Evolutionary conservation across 768 basidiomycete species (phyloP), one percentile per base, ranked within the genome.

Genomic region (Pisolithus sp.): DNA sequence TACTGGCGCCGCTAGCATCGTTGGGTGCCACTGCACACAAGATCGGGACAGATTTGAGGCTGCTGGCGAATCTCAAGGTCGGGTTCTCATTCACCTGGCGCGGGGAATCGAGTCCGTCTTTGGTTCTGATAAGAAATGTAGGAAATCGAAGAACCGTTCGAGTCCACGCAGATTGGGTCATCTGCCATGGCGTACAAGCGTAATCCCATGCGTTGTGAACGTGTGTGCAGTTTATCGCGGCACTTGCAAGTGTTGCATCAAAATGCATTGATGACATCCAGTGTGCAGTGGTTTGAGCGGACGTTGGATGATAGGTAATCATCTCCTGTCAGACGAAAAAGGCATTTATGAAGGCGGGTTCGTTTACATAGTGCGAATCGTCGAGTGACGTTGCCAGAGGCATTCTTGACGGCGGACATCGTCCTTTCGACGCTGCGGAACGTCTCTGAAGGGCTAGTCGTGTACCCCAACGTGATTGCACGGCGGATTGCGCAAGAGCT

Each of bases 151-250:
- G 34, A 34, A 15, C 34, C 34, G 34, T 34, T 34, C 34, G 34
- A 34, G 34, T 13, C 10, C 48, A 95, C 95, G 18, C 96, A 99
- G 73, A 99, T 98, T 58, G 96, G 96, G 7, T 89, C 88, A 9
- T 92, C 88, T 0, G 93, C 93, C 1, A 98, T 98, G 95, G 95
- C 95, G 8, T 98, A 98, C 81, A 97, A 98, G 73, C 82, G 95
- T 50, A 98, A 99, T 71, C 96, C 96, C 7, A 99, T 99, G 96
- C 90, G 96, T 52, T 94, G 84, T 51, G 96, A 99, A 71, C 87
- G 96, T 38, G 88, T 96, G 42, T 99, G 96, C 78, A 93, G 89
- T 62, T 81, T 99, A 49, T 78, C 94, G n/a, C 77, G 96, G 50
- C 96, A 98, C 71, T 73, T 99, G 46, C 96, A 96, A 93, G 83